Base-by-base conservation (phyloP, 2,329 filamentous ascomycete species). In the Pseudocercospora fijiensis region DNA sequence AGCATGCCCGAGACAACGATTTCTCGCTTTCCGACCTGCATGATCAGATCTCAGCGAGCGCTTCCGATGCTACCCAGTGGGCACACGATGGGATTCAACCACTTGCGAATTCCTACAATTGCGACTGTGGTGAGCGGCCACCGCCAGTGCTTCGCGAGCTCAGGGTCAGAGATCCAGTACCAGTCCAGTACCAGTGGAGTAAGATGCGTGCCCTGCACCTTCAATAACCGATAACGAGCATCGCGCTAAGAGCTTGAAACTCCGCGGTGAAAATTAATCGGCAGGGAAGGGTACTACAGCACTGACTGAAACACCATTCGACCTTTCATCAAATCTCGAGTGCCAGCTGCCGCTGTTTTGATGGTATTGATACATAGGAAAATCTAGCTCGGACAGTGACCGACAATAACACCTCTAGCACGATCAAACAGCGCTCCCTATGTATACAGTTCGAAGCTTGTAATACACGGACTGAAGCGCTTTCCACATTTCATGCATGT, bases 301-400 rank as follows among this genome's bases (percentile, higher is more conserved):
- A 55, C 22, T 41, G 37, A 41, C 37, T 18, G 37, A 41, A 30
- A 27, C 22, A 55, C 30, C 51, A 55, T 55, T 28, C 53, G 28
- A 37, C 27, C 18, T 37, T 18, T n/a, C n/a, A n/a, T n/a, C n/a
- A 37, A 24, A 33, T 6, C 27, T 20, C 27, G 22, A 37, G 16
- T 56, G 8, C 53, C 33, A 59, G 61, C 64, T 62, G 61, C 64
- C 64, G 61, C 58, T 62, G 52, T 56, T 22, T 57, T 59, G 28
- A 60, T 64, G 56, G 28, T 47, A 63, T 61, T 49, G 26, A 63
- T 59, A 61, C 60, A 62, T 51, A 65, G 59, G 63, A 58, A 33
- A 64, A 64, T 66, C 56, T 64, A 66, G 59, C 58, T 63, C 47
- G 59, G 26, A 62, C 55, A 55, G 30, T 60, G 41, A 53, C 61